A percentile compares a stretch with the other conserved stretches of the same genome.
These are phyloP conservation scores for Saccharum spontaneum DNA, from an alignment of 176 grass and related monocot genomes.

Conservation along the genomic window DNA sequence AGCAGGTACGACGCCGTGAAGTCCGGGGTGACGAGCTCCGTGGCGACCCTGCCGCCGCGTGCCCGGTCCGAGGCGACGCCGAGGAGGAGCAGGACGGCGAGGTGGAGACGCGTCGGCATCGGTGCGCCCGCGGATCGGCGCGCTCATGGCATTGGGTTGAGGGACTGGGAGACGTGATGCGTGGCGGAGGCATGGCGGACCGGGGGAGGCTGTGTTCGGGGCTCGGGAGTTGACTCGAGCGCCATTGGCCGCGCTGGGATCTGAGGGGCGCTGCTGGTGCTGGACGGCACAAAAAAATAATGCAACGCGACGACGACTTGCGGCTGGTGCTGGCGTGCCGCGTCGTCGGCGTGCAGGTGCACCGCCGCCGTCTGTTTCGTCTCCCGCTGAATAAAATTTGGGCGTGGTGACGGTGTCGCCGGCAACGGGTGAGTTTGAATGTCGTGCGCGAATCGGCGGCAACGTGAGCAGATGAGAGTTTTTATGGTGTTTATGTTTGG, in stretches of 20 bases:
- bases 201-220: conserved; percentile 7
- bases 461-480: neutral
- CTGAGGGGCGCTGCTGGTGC: neutral
- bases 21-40: conserved; percentile 48
- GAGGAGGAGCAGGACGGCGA: conserved; percentile 14
- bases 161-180: neutral
- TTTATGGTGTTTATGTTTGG: neutral
- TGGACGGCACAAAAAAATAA: neutral
- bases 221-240: conserved; percentile 32
- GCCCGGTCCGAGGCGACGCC: neutral
- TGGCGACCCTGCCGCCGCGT: conserved; percentile 16
- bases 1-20: conserved; percentile 53
- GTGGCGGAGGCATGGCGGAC: conserved; percentile 33
- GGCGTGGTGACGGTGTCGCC: neutral
- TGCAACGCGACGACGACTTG: conserved; percentile 24
- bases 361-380: neutral
- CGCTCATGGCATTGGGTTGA: conserved; percentile 40
- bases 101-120: conserved; percentile 38
- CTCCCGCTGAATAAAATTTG: neutral
- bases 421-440: conserved; percentile 21
- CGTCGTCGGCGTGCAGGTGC: conserved; percentile 7
- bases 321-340: neutral
- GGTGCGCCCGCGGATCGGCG: conserved; percentile 37
- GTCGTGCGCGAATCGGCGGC: conserved; percentile 25
- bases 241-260: conserved; percentile 44